These are phyloP conservation scores for Phytopythium oedochilum DNA, from an alignment of 352 stramenopile genomes.

Conservation along the genomic window DNA sequence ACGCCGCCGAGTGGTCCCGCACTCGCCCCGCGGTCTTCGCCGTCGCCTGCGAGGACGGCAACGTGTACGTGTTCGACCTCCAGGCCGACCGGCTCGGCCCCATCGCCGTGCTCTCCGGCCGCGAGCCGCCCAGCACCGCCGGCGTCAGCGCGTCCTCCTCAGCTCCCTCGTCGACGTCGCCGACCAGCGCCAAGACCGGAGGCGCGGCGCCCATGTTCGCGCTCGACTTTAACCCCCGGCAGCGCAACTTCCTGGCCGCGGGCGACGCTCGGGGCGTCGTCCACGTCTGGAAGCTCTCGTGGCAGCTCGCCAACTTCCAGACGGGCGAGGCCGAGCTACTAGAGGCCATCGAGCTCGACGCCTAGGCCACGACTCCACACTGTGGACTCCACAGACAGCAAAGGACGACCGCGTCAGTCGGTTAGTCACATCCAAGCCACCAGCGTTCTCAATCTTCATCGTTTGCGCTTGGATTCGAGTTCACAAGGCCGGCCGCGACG, in stretches of 20 bases:
- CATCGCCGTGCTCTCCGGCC: conserved; percentile 33
- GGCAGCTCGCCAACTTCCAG: conserved; percentile 77
- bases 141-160: neutral
- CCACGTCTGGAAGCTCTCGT: conserved; percentile 84
- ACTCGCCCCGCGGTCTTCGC: conserved; percentile 75
- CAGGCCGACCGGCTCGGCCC: conserved; percentile 45
- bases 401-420: neutral
- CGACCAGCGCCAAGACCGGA: conserved; percentile 9
- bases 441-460: neutral
- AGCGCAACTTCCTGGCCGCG: conserved; percentile 79
- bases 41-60: conserved; percentile 61
- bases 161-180: neutral
- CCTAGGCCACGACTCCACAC: too few relatives aligned
- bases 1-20: conserved; percentile 66
- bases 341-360: conserved; percentile 24
- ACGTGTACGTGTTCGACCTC: conserved; percentile 76
- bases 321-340: conserved; percentile 56
- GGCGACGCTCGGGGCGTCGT: conserved; percentile 58
- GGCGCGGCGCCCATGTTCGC: conserved; percentile 39
- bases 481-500: conserved; percentile 1
- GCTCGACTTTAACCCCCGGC: conserved; percentile 76
- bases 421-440: neutral
- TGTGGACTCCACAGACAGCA: too few relatives aligned
- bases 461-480: conserved; percentile 2
- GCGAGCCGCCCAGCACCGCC: conserved; percentile 18